Evolutionary conservation across 352 stramenopile species (phyloP), one percentile per base, ranked within the genome.

Genomic region (Pythium coloratum): DNA sequence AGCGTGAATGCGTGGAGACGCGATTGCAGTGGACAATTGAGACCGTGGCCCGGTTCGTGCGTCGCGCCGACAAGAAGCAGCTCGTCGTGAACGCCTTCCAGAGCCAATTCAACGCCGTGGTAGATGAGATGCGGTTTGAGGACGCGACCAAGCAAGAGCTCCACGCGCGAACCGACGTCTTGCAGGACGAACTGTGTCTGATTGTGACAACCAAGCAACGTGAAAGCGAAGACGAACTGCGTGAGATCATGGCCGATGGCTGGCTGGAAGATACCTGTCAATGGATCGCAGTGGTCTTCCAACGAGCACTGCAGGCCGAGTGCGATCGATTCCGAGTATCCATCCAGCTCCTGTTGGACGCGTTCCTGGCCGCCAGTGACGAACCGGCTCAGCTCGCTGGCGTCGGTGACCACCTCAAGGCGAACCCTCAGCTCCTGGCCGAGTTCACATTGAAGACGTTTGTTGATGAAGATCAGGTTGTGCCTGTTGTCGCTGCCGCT

Each of bases 121-220:
- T 85, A 1, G 75, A 93, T 14, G 86, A 91, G 28, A 91, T 97
- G 76, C 84, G 91, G 14, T 93, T 92, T 46, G 88, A 97, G 20
- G 79, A 88, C 8, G 46, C 75, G 12, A 93, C 82, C n/a, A 94
- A 95, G 55, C 42, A 80, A 14, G 89, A 97, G 65, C 67, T 97
- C 14, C 81, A 96, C 62, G 77, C 90, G 26, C 76, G 84, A 16
- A 67, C 69, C 3, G 90, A 97, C 56, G 70, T 93, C 2, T 59
- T 96, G 16, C 83, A 91, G 49, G 83, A 94, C 58, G 79, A 81
- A 38, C 51, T 97, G 30, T 67, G 59, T 18, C 14, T 66, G 50
- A 64, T 91, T 14, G 65, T 91, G 7, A 85, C 16, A 34, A 64
- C 2, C 79, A 86, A 76, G 59, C 49, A 1, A 16, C 55, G 30